Evolutionary conservation across 345 rosid species (phyloP), one percentile per base, ranked within the genome.

Genomic region (Linum trigynum): DNA sequence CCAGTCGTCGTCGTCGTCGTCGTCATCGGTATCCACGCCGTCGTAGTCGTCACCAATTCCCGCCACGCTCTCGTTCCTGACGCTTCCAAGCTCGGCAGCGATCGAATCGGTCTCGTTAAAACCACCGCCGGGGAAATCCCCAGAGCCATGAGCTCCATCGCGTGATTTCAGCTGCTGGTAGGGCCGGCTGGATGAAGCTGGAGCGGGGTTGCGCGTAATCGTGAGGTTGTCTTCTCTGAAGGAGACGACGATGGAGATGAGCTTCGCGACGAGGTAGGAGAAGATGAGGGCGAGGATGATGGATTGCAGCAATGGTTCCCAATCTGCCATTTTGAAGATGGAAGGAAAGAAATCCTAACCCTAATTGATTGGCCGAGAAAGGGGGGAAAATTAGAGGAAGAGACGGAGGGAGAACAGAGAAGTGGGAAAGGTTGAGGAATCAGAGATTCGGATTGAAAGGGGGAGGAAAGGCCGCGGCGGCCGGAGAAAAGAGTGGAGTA

Each of bases 231-330:
- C 98, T 17, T 88, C 86, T 74, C 79, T 85, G 79, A 92, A 90
- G 51, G 97, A 76, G 66, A 88, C 79, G 67, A 90, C 85, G 66
- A 92, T 43, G 57, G 98, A 88, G 71, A 92, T 92, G 67, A 92
- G 81, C 74, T 88, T 92, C n/a, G 98, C 97, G 17, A 92, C 69
- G 41, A 92, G 94, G 77, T 84, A 92, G 39, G 98, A 86, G 82
- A 89, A 89, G 48, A 89, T 67, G 59, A 89, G 83, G 62, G 94
- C 96, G 4, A 92, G 51, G 79, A 92, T 39, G 43, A 89, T 77
- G 41, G 98, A 87, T 72, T 86, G 96, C 38, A 86, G 71, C 43
- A 87, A 79, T 42, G 80, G 86, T 51, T 83, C 84, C 97, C 97
- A 92, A 42, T 92, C 97, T 65, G 73, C 86, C 91, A 84, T 83